Conservation (phyloP, 164 flowering plant genomes). For the Cinnamomum micranthum region DNA sequence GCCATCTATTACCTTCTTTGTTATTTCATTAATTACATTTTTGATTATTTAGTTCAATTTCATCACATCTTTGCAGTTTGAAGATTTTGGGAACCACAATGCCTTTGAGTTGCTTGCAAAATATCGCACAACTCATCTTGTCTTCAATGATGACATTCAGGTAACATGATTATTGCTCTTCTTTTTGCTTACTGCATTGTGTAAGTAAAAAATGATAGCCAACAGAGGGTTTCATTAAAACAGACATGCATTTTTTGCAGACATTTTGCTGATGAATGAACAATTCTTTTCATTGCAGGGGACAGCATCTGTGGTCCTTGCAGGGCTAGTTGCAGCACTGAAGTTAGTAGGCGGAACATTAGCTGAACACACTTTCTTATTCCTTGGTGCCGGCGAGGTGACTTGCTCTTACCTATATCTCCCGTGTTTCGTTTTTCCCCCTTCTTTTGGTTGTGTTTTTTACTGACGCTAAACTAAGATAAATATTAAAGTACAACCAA, state of each 20-base stretch:
- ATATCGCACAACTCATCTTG: constrained; percentile 68
- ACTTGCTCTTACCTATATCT: neutral
- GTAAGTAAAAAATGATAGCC: too few species aligned
- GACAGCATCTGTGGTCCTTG: constrained; percentile 89
- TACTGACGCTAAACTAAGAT: too few species aligned
- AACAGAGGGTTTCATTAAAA: too few species aligned
- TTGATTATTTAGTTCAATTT: too few species aligned
- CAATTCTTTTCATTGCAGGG: constrained; percentile 42
- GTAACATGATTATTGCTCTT: constrained; percentile 22
- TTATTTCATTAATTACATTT: too few species aligned
- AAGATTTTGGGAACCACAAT: constrained; percentile 93
- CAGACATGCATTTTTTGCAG: too few species aligned
- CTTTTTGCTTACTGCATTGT: neutral
- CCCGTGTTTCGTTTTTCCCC: too few species aligned
- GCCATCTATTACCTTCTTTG: neutral
- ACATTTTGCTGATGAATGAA: too few species aligned
- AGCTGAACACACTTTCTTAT: constrained; percentile 76
- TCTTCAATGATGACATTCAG: constrained; percentile 96
- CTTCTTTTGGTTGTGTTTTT: too few species aligned
- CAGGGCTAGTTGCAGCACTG: constrained; percentile 74
- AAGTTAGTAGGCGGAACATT: constrained; percentile 60
- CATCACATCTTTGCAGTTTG: constrained; percentile 49
- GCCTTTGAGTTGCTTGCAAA: constrained; percentile 72
- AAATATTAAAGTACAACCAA: too few species aligned
- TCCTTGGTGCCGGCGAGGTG: constrained; percentile 97